Percentiles rank a stretch among this genome's conserved stretches.
These are phyloP conservation scores for Podosphaera aphanis DNA, from an alignment of 2,329 filamentous ascomycete genomes.

Conservation along the genomic window DNA sequence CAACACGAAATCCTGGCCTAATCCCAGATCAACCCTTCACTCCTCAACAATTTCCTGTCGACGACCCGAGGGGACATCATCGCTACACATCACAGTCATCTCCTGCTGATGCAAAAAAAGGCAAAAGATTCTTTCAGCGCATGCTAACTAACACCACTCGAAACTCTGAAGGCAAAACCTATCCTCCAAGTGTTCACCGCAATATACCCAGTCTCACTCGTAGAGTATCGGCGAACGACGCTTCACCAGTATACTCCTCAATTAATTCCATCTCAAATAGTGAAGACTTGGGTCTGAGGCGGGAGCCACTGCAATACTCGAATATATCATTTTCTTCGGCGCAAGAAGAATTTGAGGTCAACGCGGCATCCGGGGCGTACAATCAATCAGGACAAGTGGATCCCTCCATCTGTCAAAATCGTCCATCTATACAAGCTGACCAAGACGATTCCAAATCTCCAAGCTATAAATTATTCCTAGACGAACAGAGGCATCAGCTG, in stretches of 20 bases:
- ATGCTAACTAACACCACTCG: constrained; percentile 12
- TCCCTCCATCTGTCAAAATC: constrained; percentile 4
- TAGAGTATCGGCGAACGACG: constrained; percentile 33
- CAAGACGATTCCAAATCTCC: constrained; percentile 9
- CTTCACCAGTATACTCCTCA: constrained; percentile 20
- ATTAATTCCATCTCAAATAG: constrained; percentile 17
- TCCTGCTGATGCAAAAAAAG: constrained; percentile 12
- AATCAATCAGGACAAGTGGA: constrained; percentile 8
- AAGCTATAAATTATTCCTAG: constrained; percentile 4
- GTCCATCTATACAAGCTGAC: constrained; percentile 12
- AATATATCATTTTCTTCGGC: constrained; percentile 13
- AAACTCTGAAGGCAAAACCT: constrained; percentile 8
- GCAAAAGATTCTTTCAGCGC: constrained; percentile 13
- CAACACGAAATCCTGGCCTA: constrained; percentile 9
- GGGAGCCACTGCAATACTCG: constrained; percentile 15
- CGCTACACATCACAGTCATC: constrained; percentile 9
- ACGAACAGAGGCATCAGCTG: constrained; percentile 17
- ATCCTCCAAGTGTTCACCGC: constrained; percentile 19
- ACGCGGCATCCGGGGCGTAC: constrained; percentile 13
- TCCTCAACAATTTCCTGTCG: constrained; percentile 9
- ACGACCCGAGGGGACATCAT: constrained; percentile 11
- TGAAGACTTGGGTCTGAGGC: constrained; percentile 18
- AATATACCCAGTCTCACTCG: constrained; percentile 26
- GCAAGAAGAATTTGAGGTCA: constrained; percentile 12
- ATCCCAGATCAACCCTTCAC: constrained; percentile 7